phyloP scores from a whole-genome alignment of 306 rosid species.

The Vicia faba region DNA sequence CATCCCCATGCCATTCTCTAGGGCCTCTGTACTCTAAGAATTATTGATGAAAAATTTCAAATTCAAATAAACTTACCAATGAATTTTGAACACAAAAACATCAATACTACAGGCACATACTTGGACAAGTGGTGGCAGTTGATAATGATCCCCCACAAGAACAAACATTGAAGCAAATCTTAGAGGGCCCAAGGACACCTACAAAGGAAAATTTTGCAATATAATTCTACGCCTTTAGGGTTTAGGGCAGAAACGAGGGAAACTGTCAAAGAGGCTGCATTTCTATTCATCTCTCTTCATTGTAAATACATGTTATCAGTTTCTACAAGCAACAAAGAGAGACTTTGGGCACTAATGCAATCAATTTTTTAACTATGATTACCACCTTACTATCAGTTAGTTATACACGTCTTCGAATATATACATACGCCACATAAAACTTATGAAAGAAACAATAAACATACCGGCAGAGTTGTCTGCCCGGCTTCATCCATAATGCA shows the following conservation, averaged over 20 bases:
- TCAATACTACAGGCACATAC: conserved; percentile 40
- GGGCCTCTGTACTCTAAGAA: conserved; percentile 83
- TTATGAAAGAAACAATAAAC: conserved; percentile 39
- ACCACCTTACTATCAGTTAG: not conserved
- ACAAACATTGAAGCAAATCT: conserved; percentile 85
- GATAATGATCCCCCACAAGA: conserved; percentile 97
- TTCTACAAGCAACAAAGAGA: conserved; percentile 13
- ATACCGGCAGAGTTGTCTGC: conserved; percentile 92
- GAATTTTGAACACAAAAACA: conserved; percentile 4
- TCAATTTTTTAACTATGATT: not conserved
- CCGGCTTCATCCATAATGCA: conserved; percentile 99
- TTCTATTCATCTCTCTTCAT: not conserved
- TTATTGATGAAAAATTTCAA: conserved; percentile 15
- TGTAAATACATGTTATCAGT: conserved; percentile 1
- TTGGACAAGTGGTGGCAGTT: conserved; percentile 91
- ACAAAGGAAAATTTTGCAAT: conserved; percentile 38
- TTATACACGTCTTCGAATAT: conserved; percentile 13
- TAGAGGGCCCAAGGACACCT: conserved; percentile 96
- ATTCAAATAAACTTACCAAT: conserved; percentile 4
- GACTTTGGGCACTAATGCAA: not conserved
- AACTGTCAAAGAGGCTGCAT: not conserved
- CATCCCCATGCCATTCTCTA: conserved; percentile 89
- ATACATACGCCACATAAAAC: conserved; percentile 3
- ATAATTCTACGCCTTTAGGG: not conserved
- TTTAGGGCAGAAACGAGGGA: not conserved